Percentiles rank a stretch among this genome's conserved stretches.
phyloP scores from a whole-genome alignment of 2,329 filamentous ascomycete genomes.

The Elsinoe fawcettii region DNA sequence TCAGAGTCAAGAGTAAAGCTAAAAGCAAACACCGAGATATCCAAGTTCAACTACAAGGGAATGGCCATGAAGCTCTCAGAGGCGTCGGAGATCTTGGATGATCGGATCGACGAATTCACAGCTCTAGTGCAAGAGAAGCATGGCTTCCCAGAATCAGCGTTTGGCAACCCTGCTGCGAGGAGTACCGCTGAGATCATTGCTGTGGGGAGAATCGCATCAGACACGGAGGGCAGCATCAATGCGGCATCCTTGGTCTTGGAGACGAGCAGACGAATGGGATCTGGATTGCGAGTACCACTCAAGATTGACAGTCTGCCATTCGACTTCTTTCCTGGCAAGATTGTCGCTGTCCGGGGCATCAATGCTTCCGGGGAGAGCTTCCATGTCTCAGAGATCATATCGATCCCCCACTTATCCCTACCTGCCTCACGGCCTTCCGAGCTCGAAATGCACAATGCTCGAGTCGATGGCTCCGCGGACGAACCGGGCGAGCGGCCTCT shows the following conservation, averaged over 20 bases:
- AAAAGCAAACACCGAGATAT: constrained; percentile 77
- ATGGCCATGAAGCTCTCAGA: constrained; percentile 93
- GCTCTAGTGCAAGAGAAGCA: constrained; percentile 66
- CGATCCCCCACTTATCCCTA: constrained; percentile 64
- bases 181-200: constrained; percentile 81
- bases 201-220: constrained; percentile 84
- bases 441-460: constrained; percentile 61
- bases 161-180: constrained; percentile 79
- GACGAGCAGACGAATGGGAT: constrained; percentile 74
- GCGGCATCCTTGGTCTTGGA: constrained; percentile 79
- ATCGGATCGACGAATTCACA: constrained; percentile 85
- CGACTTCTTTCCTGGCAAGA: constrained; percentile 90
- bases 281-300: constrained; percentile 71
- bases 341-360: constrained; percentile 76
- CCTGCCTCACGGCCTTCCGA: constrained; percentile 61
- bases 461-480: constrained; percentile 56
- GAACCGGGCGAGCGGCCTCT: constrained; percentile 55
- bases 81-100: constrained; percentile 85
- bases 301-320: constrained; percentile 65
- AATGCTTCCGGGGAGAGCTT: constrained; percentile 84
- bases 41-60: constrained; percentile 85
- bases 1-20: constrained; percentile 73
- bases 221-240: constrained; percentile 82
- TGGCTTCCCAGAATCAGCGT: constrained; percentile 66
- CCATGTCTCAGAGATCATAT: constrained; percentile 66